These are phyloP conservation scores for Xylariaceae sp. DNA, from an alignment of 2,329 filamentous ascomycete species.

Conservation along the genomic window DNA sequence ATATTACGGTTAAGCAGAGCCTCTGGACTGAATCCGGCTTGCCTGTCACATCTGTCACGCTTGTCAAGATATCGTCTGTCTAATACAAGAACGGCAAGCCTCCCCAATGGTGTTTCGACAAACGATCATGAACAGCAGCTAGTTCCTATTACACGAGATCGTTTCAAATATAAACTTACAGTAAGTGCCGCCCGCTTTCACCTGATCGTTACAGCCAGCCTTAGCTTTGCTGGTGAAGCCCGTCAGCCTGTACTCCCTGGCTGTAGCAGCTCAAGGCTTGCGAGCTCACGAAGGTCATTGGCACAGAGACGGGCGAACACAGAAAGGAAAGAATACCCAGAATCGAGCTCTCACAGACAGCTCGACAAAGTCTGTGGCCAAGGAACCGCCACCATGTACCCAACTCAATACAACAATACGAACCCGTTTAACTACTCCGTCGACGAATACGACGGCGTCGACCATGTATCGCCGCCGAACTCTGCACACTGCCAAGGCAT, in stretches of 20 bases:
- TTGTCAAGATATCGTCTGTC: background rate
- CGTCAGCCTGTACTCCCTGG: background rate
- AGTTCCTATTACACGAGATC: background rate
- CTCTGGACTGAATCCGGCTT: conserved; percentile 3
- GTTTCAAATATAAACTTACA: background rate
- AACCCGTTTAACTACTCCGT: background rate
- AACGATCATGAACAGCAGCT: background rate
- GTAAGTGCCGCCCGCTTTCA: background rate
- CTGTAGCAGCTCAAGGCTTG: too few relatives aligned
- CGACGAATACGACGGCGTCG: background rate
- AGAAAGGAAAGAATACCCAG: background rate
- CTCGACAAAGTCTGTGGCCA: too few relatives aligned
- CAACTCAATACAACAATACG: background rate
- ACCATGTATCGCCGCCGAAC: background rate
- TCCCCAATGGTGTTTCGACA: background rate
- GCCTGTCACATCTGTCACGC: background rate
- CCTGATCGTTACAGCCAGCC: background rate
- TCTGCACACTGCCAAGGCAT: background rate
- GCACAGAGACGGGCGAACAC: background rate
- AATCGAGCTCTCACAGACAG: background rate
- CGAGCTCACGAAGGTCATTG: background rate
- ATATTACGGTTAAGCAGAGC: conserved; percentile 1
- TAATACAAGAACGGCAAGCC: background rate
- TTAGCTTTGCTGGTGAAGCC: background rate
- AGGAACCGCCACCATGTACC: background rate